Evolutionary conservation across 177 flowering plant species (phyloP), one percentile per base, ranked within the genome.

Genomic region (Vitis hybrid): DNA sequence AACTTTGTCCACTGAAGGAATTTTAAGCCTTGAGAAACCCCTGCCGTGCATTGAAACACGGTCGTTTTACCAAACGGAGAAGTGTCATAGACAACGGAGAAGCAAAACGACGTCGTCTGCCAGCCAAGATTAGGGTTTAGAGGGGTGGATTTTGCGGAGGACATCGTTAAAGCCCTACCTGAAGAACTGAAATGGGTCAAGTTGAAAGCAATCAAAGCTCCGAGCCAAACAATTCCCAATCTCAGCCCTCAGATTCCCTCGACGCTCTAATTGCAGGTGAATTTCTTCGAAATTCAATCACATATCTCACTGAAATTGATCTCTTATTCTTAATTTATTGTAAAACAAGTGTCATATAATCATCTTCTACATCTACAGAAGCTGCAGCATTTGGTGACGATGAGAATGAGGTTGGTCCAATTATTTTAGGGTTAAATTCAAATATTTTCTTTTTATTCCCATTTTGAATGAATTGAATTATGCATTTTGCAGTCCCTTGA

Each of bases 321-420:
- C 54, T 59, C 16, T 55, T 52, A 10, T 1, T 29, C 55, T 29
- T 6, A 67, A 11, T 54, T 9, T 49, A 11, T 29, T 71, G 10
- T 59, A 13, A 34, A 51, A 14, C 14, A 29, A n/a, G 26, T 18
- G 10, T 39, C 11, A 34, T 26, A 54, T 61, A 18, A 11, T 66
- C 59, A 39, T 48, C 15, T 61, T 63, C 61, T 68, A 55, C 22
- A 65, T 71, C 74, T 70, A 54, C 93, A 90, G 98, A 93, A 78
- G 94, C 96, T 66, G 80, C 86, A 18, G 96, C 91, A 63, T 90
- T 74, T 82, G 87, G 90, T 5, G 77, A 77, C n/a, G 78, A 77
- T 68, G 87, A 79, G 73, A 76, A 79, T 76, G 84, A 82, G 90
- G 93, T 88, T 50, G 13, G 82, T 74, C 22, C 63, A 61, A 6